phyloP scores from a whole-genome alignment of 345 rosid species.

The Acer campestre region DNA sequence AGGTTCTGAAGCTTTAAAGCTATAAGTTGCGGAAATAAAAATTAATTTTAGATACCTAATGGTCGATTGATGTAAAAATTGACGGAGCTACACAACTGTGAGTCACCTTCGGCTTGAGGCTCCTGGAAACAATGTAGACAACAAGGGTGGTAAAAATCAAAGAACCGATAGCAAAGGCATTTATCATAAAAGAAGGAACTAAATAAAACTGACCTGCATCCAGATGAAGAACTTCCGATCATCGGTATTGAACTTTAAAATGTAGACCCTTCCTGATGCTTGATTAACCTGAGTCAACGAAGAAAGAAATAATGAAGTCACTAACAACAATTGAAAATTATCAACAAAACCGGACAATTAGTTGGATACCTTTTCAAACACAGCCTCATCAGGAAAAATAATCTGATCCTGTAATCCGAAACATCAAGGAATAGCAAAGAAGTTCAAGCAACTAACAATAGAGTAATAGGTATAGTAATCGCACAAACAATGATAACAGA shows the following conservation, averaged over 20 bases:
- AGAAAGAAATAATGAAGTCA: not conserved
- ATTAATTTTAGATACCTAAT: constrained; percentile 53
- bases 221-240: constrained; percentile 88
- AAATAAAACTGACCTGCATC: constrained; percentile 72
- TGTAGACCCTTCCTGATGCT: constrained; percentile 85
- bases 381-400: constrained; percentile 90
- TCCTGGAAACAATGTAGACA: constrained; percentile 45
- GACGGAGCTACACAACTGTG: constrained; percentile 62
- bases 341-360: not conserved
- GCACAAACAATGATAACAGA: constrained; percentile 13
- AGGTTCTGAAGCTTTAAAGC: not conserved
- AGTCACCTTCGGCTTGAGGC: constrained; percentile 78
- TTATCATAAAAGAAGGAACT: not conserved
- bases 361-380: constrained; percentile 81
- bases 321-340: not conserved
- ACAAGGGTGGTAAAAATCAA: constrained; percentile 3
- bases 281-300: constrained; percentile 68
- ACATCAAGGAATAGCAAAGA: constrained; percentile 52
- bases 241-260: constrained; percentile 84
- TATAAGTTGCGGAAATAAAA: not conserved
- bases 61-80: constrained; percentile 74
- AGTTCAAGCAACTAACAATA: constrained; percentile 1
- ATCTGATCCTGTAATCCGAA: constrained; percentile 72
- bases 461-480: not conserved
- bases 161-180: not conserved